Evolutionary conservation across 768 basidiomycete genomes (phyloP).

Genomic region (Floccularia luteovirens): DNA sequence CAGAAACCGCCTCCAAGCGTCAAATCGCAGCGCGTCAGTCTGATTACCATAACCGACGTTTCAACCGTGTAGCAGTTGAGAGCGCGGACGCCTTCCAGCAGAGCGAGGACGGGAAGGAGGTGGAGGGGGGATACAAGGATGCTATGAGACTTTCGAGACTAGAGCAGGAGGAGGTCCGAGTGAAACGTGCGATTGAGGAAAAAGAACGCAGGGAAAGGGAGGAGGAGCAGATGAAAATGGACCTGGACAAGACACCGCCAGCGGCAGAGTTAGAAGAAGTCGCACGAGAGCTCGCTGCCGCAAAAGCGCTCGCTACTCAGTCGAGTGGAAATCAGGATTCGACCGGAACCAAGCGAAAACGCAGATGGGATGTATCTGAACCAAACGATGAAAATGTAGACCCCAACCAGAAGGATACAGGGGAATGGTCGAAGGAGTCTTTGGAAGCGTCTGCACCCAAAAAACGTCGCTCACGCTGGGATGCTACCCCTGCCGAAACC

Average conservation of each 20-base stretch:
- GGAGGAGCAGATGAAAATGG: conserved; percentile 70
- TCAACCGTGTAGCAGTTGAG: conserved; percentile 75
- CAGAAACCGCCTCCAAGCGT: conserved; percentile 86
- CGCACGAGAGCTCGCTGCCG: conserved; percentile 58
- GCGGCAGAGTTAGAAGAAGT: conserved; percentile 71
- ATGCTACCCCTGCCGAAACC: conserved; percentile 80
- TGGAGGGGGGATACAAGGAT: conserved; percentile 90
- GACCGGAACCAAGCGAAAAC: conserved; percentile 58
- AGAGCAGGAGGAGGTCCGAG: conserved; percentile 89
- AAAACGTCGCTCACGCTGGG: conserved; percentile 95
- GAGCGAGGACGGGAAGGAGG: conserved; percentile 55
- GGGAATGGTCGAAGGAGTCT: conserved; percentile 73
- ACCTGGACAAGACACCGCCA: conserved; percentile 89
- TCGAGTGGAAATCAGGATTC: conserved; percentile 21
- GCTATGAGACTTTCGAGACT: conserved; percentile 87
- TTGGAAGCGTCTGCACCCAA: conserved; percentile 71
- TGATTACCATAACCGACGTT: conserved; percentile 92
- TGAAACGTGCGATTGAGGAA: conserved; percentile 81
- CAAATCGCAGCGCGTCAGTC: conserved; percentile 92
- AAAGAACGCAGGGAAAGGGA: conserved; percentile 76
- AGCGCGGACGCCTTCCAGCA: conserved; percentile 75
- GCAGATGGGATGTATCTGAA: conserved; percentile 73
- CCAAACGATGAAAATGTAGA: conserved; percentile 58
- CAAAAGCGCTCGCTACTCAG: conserved; percentile 29
- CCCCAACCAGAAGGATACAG: conserved; percentile 48